Base-by-base conservation (phyloP, 169 alveolate genomes). In the Cryptosporidium viatorum region DNA sequence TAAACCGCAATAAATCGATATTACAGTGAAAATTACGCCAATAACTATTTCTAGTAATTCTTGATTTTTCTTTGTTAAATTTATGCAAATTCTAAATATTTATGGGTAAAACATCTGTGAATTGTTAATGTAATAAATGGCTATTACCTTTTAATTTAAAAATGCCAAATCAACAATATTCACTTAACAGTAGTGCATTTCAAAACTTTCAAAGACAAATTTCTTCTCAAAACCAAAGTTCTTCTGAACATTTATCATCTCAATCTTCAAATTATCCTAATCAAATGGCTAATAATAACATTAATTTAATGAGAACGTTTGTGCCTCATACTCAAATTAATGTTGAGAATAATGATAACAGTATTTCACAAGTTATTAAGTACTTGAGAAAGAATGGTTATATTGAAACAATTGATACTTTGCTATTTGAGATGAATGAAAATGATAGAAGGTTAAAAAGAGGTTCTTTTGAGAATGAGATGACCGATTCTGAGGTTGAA, bases 321-420 rank as follows among this genome's bases (percentile, higher is more conserved):
- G 68, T 55, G 35, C 70, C 86, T n/a, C 71, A 52, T 9, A 73
- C 86, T 52, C 86, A 73, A 73, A 55, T 31, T 41, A 18, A n/a
- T 52, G 31, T 52, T 26, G 86, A 59, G 37, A 73, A 73, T 18
- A n/a, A 18, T 73, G 71, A 73, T 7, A 10, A 8, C 8, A 35
- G 29, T 21, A 55, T 73, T 16, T 33, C 86, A 12, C 52, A 73
- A 18, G 37, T 73, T n/a, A 51, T 73, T 8, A 73, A 51, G 16
- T 73, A 52, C 58, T 73, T 73, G 55, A 73, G 70, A 55, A 73
- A 73, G 41, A 55, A 73, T 73, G 71, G 70, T 35, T 73, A 55
- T 73, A 33, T 55, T 31, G 86, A 35, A 18, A 73, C 86, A 2
- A 31, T 39, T n/a, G 71, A 59, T 14, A 23, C 86, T 14, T 58